phyloP scores from a whole-genome alignment of 148 eudicot species.

The Rhododendron griersonianum region DNA sequence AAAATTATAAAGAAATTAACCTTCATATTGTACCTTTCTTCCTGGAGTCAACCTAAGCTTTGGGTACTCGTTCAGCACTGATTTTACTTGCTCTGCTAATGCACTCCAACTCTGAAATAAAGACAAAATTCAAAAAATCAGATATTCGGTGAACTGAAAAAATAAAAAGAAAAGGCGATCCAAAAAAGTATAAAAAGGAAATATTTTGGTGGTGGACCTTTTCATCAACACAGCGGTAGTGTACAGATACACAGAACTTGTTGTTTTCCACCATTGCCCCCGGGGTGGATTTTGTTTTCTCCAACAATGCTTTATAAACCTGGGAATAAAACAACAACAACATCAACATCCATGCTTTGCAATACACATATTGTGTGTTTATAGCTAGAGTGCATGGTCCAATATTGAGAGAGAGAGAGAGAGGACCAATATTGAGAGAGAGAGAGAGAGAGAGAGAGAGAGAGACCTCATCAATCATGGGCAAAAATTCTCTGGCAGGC shows the following conservation, averaged over 20 bases:
- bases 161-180: background rate
- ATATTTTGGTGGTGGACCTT: constrained; percentile 34
- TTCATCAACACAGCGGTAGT: constrained; percentile 90
- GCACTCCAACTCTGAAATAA: constrained; percentile 64
- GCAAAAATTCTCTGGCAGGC: constrained; percentile 72
- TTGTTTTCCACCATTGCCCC: constrained; percentile 87
- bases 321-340: constrained; percentile 11
- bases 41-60: constrained; percentile 65
- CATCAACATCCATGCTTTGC: background rate
- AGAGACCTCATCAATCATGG: constrained; percentile 64
- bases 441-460: constrained; percentile 9
- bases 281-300: constrained; percentile 49
- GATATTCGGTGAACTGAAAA: background rate
- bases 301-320: constrained; percentile 49
- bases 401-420: background rate
- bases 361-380: background rate
- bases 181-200: background rate
- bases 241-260: constrained; percentile 85
- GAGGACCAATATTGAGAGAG: background rate
- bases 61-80: constrained; percentile 63
- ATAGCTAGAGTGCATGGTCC: background rate
- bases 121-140: background rate
- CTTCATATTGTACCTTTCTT: constrained; percentile 47
- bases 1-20: background rate
- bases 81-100: constrained; percentile 60